These are phyloP conservation scores for Sergeia podlipaevii DNA, from an alignment of 208 protist species.

Conservation along the genomic window DNA sequence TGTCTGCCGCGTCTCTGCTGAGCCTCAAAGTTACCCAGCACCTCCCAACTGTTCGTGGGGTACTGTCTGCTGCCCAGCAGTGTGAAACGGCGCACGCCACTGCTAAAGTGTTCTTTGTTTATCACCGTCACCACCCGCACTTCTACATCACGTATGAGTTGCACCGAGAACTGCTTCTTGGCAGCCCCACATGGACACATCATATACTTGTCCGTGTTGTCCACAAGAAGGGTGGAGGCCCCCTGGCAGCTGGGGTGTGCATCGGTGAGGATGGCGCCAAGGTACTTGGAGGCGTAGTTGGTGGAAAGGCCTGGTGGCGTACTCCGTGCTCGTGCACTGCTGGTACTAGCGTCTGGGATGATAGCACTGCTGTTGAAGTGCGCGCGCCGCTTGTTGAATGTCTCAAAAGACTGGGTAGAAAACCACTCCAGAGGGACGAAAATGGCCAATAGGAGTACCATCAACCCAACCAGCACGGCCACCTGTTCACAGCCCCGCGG, in stretches of 20 bases:
- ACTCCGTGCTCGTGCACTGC: background rate
- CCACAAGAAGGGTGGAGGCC: conserved; percentile 21
- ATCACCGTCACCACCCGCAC: conserved; percentile 21
- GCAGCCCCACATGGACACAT: conserved; percentile 18
- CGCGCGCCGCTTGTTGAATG: too few species aligned
- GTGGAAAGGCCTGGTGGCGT: conserved; percentile 15
- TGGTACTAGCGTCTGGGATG: too few species aligned
- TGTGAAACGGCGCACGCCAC: conserved; percentile 28
- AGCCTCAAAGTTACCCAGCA: conserved; percentile 29
- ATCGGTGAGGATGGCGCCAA: conserved; percentile 28
- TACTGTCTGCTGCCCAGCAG: conserved; percentile 32
- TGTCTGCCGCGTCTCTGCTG: conserved; percentile 21
- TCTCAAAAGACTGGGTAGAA: too few species aligned
- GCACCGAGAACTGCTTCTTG: conserved; percentile 30
- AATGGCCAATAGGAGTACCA: too few species aligned
- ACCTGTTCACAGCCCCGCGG: too few species aligned
- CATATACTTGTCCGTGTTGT: conserved; percentile 38
- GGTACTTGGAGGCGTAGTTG: conserved; percentile 36
- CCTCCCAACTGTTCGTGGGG: conserved; percentile 29
- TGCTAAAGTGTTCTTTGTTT: conserved; percentile 34
- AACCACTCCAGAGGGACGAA: too few species aligned
- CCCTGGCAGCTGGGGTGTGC: conserved; percentile 19
- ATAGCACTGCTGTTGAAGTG: too few species aligned
- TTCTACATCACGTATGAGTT: conserved; percentile 33
- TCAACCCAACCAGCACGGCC: too few species aligned